A percentile compares a stretch with the other conserved stretches of the same genome.
phyloP scores from a whole-genome alignment of 2,329 filamentous ascomycete species.

The Raffaelea ambrosiae region DNA sequence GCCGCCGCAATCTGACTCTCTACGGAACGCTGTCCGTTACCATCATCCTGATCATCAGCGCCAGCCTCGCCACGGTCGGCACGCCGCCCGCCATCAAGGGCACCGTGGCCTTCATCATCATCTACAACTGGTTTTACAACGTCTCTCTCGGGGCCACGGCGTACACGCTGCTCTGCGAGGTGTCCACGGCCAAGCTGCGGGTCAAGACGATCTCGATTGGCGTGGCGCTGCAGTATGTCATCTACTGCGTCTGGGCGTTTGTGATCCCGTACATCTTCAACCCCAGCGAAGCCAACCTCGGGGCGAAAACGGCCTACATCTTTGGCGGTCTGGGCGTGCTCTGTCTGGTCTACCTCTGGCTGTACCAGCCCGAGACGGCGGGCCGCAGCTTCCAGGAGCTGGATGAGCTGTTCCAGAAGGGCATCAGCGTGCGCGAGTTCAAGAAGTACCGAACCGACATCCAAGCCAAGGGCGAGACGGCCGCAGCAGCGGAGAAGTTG shows the following conservation, averaged over 20 bases:
- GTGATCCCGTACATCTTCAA: constrained; percentile 14
- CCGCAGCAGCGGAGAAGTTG: no score
- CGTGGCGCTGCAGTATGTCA: constrained; percentile 21
- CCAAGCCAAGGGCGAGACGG: no score
- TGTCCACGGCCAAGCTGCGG: constrained; percentile 23
- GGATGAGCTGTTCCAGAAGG: constrained; percentile 29
- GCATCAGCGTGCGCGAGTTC: constrained; percentile 13
- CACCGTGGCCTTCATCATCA: constrained; percentile 15
- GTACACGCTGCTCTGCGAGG: constrained; percentile 26
- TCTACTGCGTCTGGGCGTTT: constrained; percentile 11
- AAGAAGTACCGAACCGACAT: constrained; percentile 3
- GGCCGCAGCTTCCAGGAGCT: constrained; percentile 39
- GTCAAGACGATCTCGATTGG: constrained; percentile 30
- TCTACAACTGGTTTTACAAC: constrained; percentile 26
- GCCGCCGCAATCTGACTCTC: constrained; percentile 25
- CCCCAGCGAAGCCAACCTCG: constrained; percentile 18
- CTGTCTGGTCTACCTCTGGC: constrained; percentile 27
- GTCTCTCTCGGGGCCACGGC: constrained; percentile 27
- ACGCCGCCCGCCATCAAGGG: constrained; percentile 5
- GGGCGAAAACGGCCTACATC: constrained; percentile 27
- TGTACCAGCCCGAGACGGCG: constrained; percentile 36
- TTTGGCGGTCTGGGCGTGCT: constrained; percentile 23
- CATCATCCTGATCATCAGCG: constrained; percentile 29
- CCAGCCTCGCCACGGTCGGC: constrained; percentile 21
- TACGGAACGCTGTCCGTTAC: constrained; percentile 25